A percentile compares a stretch with the other conserved stretches of the same genome.
phyloP scores from a whole-genome alignment of 2,329 filamentous ascomycete genomes.

The Scytalidium sp. region DNA sequence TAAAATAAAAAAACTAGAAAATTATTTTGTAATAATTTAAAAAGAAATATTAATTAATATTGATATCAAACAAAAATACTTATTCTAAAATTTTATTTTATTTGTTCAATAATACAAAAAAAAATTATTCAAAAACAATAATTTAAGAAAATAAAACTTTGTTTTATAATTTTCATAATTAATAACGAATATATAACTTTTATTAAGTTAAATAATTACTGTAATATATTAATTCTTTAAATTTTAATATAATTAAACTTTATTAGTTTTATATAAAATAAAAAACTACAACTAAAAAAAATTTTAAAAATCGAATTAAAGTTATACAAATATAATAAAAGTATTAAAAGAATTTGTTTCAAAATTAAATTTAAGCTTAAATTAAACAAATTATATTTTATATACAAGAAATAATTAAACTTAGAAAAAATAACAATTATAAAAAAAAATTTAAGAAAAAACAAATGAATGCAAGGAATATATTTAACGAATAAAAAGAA shows the following conservation, averaged over 20 bases:
- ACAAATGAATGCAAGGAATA: neutral
- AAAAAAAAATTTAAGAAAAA: neutral
- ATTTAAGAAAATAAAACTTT: constrained; percentile 5
- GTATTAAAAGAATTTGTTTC: constrained; percentile 7
- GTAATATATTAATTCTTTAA: neutral
- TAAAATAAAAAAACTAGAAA: constrained; percentile 4
- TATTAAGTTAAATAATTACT: neutral
- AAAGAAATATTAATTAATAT: constrained; percentile 7
- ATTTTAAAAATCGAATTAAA: constrained; percentile 1
- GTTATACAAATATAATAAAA: constrained; percentile 4
- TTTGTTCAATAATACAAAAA: constrained; percentile 4
- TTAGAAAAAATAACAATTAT: constrained; percentile 1
- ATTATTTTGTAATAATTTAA: neutral
- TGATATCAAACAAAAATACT: constrained; percentile 6
- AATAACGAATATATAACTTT: neutral
- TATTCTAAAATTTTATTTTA: constrained; percentile 1
- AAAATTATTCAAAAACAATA: neutral
- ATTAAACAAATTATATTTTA: constrained; percentile 13
- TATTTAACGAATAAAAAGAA: neutral
- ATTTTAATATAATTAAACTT: constrained; percentile 9
- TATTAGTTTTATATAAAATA: constrained; percentile 8
- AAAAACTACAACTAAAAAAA: constrained; percentile 5
- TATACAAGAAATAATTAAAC: constrained; percentile 8
- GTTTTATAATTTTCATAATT: neutral
- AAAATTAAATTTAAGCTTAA: constrained; percentile 13